Evolutionary conservation across 2,329 filamentous ascomycete species (phyloP).

Genomic region (Penicillium paneum): DNA sequence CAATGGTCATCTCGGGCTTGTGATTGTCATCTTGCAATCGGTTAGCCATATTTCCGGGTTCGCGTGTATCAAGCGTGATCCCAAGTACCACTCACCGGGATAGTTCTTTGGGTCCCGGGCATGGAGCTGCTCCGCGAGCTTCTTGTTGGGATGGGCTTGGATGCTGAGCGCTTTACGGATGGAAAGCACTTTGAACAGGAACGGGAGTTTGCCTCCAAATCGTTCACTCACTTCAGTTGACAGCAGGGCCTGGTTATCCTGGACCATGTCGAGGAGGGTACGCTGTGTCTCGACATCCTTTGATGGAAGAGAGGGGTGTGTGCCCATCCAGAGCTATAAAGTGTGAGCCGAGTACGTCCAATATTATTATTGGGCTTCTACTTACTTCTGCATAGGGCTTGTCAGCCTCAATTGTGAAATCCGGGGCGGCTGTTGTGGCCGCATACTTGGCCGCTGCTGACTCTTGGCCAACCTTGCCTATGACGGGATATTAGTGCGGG

Average conservation of each 20-base stretch:
- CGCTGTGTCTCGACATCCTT: conserved; percentile 82
- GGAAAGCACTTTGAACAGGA: conserved; percentile 96
- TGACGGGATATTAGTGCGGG: conserved; percentile 29
- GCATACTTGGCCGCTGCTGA: conserved; percentile 90
- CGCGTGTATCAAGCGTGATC: neutral
- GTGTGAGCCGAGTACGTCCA: conserved; percentile 7
- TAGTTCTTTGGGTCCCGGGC: conserved; percentile 87
- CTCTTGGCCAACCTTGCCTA: conserved; percentile 78
- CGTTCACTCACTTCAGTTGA: conserved; percentile 67
- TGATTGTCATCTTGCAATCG: conserved; percentile 82
- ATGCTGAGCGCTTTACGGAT: conserved; percentile 96
- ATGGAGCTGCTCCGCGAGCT: conserved; percentile 84
- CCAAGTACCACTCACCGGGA: conserved; percentile 51
- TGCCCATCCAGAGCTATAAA: conserved; percentile 93
- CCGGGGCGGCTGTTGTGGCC: conserved; percentile 71
- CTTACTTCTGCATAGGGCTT: conserved; percentile 89
- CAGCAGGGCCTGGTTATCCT: conserved; percentile 81
- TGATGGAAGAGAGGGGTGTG: conserved; percentile 91
- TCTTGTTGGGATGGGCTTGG: conserved; percentile 95
- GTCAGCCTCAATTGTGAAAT: conserved; percentile 74
- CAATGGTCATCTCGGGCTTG: conserved; percentile 99
- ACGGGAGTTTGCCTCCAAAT: conserved; percentile 81
- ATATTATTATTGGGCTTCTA: neutral
- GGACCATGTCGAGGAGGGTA: conserved; percentile 79
- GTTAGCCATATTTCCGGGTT: neutral